Conservation (phyloP, 192 early-diverging fungal species). For the Mycoemilia scoparia region DNA sequence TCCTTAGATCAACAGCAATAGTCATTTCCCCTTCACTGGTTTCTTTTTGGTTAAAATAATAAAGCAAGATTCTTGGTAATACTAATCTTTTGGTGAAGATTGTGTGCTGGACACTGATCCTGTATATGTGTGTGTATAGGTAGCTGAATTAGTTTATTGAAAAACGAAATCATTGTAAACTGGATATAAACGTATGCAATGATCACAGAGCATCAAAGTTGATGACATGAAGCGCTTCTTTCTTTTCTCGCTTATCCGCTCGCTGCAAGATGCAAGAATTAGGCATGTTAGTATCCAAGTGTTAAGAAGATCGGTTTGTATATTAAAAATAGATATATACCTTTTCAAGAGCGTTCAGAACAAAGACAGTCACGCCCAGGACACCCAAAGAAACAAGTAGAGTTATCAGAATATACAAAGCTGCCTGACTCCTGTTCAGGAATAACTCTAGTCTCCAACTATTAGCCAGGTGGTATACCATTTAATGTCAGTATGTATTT, state of each 20-base stretch:
- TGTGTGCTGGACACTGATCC: no score
- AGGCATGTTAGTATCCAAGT: constrained; percentile 1
- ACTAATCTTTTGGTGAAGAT: no score
- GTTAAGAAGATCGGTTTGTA: no score
- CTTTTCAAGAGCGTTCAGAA: constrained; percentile 59
- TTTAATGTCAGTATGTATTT: background rate
- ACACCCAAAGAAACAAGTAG: constrained; percentile 51
- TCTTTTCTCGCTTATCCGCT: constrained; percentile 62
- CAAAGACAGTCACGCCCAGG: constrained; percentile 49
- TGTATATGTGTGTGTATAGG: no score
- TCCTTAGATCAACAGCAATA: no score
- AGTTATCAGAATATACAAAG: constrained; percentile 63
- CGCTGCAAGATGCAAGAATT: constrained; percentile 17
- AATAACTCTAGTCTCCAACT: constrained; percentile 84
- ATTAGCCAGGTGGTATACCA: constrained; percentile 21
- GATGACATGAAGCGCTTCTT: constrained; percentile 61
- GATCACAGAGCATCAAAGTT: constrained; percentile 91
- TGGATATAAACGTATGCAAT: no score
- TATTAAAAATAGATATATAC: constrained; percentile 41
- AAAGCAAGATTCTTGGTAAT: no score
- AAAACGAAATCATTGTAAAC: no score
- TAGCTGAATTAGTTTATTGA: no score
- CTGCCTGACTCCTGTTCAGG: constrained; percentile 69
- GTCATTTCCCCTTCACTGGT: no score
- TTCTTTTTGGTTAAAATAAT: no score